Evolutionary conservation across 495 filamentous ascomycete genomes (phyloP).

Genomic region (Aspergillus baeticus): DNA sequence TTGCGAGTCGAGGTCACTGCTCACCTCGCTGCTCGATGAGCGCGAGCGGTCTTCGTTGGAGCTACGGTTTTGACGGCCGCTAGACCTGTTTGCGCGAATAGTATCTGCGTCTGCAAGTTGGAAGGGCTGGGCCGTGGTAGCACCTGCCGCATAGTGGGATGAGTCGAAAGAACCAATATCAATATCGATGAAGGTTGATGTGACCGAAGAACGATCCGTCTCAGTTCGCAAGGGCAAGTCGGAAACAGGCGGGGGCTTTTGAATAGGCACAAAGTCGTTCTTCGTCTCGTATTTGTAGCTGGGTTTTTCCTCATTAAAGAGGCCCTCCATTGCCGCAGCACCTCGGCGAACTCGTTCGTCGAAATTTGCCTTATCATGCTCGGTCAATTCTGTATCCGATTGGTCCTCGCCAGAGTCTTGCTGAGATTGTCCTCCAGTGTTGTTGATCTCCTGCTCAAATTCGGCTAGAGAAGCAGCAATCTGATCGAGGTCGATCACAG

Average conservation of each 20-base stretch:
- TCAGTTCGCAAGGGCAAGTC: slow-evolving; percentile 51
- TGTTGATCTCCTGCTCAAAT: slow-evolving; percentile 34
- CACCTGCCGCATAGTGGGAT: slow-evolving; percentile 47
- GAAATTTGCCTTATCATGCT: slow-evolving; percentile 44
- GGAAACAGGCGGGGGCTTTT: slow-evolving; percentile 32
- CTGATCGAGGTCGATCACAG: slow-evolving; percentile 46
- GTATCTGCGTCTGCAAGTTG: slow-evolving; percentile 51
- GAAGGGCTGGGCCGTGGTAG: slow-evolving; percentile 42
- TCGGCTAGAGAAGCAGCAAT: slow-evolving; percentile 43
- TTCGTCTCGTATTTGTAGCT: slow-evolving; percentile 50
- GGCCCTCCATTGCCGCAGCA: slow-evolving; percentile 44
- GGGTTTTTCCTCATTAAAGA: slow-evolving; percentile 48
- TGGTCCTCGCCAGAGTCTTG: slow-evolving; percentile 25
- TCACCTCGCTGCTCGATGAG: slow-evolving; percentile 28
- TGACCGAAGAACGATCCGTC: slow-evolving; percentile 48
- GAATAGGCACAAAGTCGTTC: slow-evolving; percentile 44
- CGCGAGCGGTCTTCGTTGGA: slow-evolving; percentile 37
- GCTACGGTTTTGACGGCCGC: slow-evolving; percentile 34
- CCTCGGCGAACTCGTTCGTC: slow-evolving; percentile 50
- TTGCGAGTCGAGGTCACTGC: slow-evolving; percentile 22
- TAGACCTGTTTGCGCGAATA: slow-evolving; percentile 49
- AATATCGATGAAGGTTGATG: slow-evolving; percentile 48
- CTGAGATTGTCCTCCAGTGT: slow-evolving; percentile 24
- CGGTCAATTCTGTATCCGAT: slow-evolving; percentile 28
- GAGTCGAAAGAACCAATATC: slow-evolving; percentile 49